These are phyloP conservation scores for Acanthamoeba lenticulata DNA, from an alignment of 208 protist species.

Conservation along the genomic window DNA sequence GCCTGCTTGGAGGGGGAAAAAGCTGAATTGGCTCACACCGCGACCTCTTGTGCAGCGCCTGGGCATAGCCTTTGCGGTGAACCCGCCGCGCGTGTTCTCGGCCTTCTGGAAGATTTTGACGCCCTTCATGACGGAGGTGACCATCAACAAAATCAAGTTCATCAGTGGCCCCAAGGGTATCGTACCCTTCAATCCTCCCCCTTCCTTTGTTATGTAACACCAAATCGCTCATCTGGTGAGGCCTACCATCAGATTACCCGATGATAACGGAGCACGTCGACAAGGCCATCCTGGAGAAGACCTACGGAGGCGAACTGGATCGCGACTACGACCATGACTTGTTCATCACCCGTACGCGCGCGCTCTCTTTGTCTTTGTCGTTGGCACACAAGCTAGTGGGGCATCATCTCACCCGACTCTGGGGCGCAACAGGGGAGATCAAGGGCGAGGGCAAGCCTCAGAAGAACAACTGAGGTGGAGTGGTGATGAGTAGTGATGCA, in stretches of 20 bases:
- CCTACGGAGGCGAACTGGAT: constrained; percentile 18
- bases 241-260: not conserved
- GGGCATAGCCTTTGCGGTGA: not conserved
- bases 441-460: not conserved
- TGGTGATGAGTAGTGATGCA: not conserved
- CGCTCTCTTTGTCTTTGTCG: not conserved
- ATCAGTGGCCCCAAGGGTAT: not conserved
- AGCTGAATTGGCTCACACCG: not conserved
- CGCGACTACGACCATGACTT: not conserved
- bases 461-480: not conserved
- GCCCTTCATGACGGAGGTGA: not conserved
- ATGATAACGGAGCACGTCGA: not conserved
- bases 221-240: not conserved
- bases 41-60: not conserved
- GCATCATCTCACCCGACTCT: not conserved
- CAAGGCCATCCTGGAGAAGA: constrained; percentile 21
- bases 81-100: constrained; percentile 11
- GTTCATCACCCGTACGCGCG: not conserved
- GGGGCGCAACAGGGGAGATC: not conserved
- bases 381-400: not conserved
- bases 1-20: too few species aligned
- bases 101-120: constrained; percentile 28
- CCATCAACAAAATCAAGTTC: constrained; percentile 42
- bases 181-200: not conserved
- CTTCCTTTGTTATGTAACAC: not conserved